Evolutionary conservation across 2,329 filamentous ascomycete species (phyloP).

Genomic region (Coniochaeta sp.): DNA sequence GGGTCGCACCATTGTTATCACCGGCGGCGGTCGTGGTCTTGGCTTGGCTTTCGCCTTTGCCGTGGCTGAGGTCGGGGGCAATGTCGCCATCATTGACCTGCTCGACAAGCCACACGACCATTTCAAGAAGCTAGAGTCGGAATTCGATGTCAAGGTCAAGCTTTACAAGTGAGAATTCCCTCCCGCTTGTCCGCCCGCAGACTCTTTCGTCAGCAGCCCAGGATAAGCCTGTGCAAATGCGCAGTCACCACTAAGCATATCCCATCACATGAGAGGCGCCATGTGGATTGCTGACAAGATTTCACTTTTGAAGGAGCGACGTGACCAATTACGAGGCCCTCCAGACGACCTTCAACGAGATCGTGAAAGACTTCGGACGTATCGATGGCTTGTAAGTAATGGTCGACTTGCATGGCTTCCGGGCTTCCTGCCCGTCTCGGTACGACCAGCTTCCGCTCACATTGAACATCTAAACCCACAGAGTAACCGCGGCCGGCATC

Average conservation of each 20-base stretch:
- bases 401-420: not conserved
- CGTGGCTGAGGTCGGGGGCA: not conserved
- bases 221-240: too few species aligned
- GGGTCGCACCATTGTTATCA: slow-evolving; percentile 3
- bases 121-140: not conserved
- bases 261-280: too few species aligned
- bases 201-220: not conserved
- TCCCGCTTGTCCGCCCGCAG: not conserved
- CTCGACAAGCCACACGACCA: not conserved
- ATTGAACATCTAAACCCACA: too few species aligned
- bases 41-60: not conserved
- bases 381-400: slow-evolving; percentile 14
- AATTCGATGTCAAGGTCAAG: slow-evolving; percentile 8
- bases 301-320: not conserved
- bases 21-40: not conserved
- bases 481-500: slow-evolving; percentile 20
- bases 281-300: not conserved
- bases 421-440: too few species aligned
- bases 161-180: slow-evolving; percentile 13
- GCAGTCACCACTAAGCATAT: too few species aligned
- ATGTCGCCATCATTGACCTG: not conserved
- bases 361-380: slow-evolving; percentile 11
- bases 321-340: slow-evolving; percentile 7
- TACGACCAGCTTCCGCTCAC: too few species aligned
- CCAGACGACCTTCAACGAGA: slow-evolving; percentile 12